Percentiles rank a stretch among this genome's conserved stretches.
Conservation (phyloP, 2,329 filamentous ascomycete species). For the Thelonectria discophora region DNA sequence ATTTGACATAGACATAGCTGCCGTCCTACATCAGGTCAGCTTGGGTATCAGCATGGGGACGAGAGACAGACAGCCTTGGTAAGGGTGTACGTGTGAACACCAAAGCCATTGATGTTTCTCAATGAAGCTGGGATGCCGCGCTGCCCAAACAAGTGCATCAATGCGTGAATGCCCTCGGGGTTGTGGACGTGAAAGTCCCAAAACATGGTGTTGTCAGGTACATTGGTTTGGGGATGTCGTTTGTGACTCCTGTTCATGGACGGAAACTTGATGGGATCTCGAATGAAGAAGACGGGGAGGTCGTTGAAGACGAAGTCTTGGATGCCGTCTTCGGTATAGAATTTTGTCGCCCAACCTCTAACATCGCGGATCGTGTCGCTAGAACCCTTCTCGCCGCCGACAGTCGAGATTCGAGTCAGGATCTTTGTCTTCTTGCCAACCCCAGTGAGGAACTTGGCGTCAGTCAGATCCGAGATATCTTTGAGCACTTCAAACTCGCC, state of each 20-base stretch:
- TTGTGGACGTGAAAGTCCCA: conserved; percentile 23
- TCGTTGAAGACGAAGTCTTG: conserved; percentile 70
- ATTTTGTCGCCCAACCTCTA: conserved; percentile 67
- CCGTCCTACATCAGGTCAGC: neutral
- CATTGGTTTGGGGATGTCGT: conserved; percentile 23
- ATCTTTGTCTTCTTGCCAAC: conserved; percentile 64
- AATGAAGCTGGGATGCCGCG: conserved; percentile 23
- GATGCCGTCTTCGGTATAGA: conserved; percentile 75
- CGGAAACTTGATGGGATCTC: conserved; percentile 5
- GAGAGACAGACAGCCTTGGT: neutral
- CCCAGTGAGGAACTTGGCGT: conserved; percentile 59
- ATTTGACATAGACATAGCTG: conserved; percentile 23
- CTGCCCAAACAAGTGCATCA: conserved; percentile 28
- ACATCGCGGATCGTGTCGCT: conserved; percentile 74
- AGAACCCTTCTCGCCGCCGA: conserved; percentile 72
- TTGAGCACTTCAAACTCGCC: conserved; percentile 65
- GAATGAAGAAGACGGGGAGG: conserved; percentile 44
- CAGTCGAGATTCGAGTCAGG: conserved; percentile 75
- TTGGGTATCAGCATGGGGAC: neutral
- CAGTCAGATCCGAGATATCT: conserved; percentile 63
- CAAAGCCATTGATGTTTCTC: conserved; percentile 21
- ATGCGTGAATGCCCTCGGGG: conserved; percentile 22
- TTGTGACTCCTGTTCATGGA: neutral
- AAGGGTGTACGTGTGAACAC: conserved; percentile 26
- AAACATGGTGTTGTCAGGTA: conserved; percentile 19